Evolutionary conservation across 2,329 filamentous ascomycete genomes (phyloP).

Genomic region (Fusarium begoniae): DNA sequence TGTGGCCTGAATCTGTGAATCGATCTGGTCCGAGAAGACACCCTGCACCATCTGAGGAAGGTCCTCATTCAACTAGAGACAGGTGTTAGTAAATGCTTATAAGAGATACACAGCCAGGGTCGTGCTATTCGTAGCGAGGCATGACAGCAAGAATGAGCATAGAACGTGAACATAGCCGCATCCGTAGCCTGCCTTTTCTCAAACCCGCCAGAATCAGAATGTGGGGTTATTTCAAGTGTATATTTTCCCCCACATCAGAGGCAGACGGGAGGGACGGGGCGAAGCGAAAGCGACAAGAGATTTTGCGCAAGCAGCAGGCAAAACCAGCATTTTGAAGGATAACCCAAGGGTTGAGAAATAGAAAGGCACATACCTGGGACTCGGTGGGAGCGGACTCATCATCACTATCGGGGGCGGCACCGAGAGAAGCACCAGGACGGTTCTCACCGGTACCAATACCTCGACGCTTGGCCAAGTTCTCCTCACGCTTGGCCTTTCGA

Average conservation of each 20-base stretch:
- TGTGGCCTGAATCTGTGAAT: slow-evolving; percentile 95
- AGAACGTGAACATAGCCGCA: slow-evolving; percentile 13
- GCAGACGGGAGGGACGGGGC: slow-evolving; percentile 32
- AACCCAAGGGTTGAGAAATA: slow-evolving; percentile 20
- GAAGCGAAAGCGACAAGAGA: slow-evolving; percentile 16
- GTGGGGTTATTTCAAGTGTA: slow-evolving; percentile 46
- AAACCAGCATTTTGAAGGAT: not conserved
- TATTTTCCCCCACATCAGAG: slow-evolving; percentile 47
- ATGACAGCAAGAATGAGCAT: slow-evolving; percentile 6
- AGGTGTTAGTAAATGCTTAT: slow-evolving; percentile 29
- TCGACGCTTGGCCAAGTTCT: slow-evolving; percentile 97
- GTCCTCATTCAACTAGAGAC: slow-evolving; percentile 87
- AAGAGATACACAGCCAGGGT: not conserved
- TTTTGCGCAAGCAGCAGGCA: slow-evolving; percentile 6
- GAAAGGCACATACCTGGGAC: slow-evolving; percentile 76
- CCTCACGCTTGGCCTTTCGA: slow-evolving; percentile 97
- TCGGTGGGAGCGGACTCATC: slow-evolving; percentile 96
- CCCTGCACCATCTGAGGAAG: slow-evolving; percentile 98
- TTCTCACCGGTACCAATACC: slow-evolving; percentile 86
- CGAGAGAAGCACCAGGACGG: slow-evolving; percentile 82
- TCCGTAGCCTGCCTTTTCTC: slow-evolving; percentile 15
- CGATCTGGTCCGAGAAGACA: slow-evolving; percentile 98
- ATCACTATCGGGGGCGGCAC: slow-evolving; percentile 93
- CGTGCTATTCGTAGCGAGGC: not conserved
- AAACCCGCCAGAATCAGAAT: slow-evolving; percentile 34